Conservation (phyloP, 345 rosid genomes). For the Eucalyptus curtisii region DNA sequence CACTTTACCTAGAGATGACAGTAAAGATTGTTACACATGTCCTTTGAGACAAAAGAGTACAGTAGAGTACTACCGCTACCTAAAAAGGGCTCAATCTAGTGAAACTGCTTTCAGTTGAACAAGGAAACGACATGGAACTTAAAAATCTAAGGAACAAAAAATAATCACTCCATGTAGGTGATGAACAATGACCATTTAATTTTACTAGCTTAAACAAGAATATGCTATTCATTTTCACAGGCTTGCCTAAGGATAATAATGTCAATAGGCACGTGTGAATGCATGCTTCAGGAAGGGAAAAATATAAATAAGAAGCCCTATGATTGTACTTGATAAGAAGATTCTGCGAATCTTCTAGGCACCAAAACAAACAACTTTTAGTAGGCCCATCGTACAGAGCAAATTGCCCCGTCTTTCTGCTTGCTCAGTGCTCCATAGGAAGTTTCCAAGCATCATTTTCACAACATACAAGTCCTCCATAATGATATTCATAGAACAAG, state of each 20-base stretch:
- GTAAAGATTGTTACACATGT: neutral
- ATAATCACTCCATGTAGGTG: neutral
- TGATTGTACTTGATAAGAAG: neutral
- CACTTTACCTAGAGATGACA: neutral
- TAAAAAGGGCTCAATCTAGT: neutral
- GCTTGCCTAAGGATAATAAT: neutral
- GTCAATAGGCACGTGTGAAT: neutral
- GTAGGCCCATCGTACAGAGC: neutral
- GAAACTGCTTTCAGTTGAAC: neutral
- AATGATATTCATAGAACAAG: neutral
- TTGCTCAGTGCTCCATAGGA: neutral
- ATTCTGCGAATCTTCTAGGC: neutral
- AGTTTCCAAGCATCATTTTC: neutral
- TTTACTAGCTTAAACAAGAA: neutral
- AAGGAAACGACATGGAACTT: neutral
- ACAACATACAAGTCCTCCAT: neutral
- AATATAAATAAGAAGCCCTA: neutral
- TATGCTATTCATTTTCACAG: neutral
- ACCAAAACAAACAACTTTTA: neutral
- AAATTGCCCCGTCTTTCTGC: neutral
- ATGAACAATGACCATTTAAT: neutral
- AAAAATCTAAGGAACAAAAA: neutral
- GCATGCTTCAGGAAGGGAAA: neutral
- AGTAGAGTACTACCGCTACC: neutral
- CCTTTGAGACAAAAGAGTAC: neutral